Evolutionary conservation across 805 yeast species (phyloP), one percentile per base, ranked within the genome.

Genomic region (Kluyveromyces starmeri): DNA sequence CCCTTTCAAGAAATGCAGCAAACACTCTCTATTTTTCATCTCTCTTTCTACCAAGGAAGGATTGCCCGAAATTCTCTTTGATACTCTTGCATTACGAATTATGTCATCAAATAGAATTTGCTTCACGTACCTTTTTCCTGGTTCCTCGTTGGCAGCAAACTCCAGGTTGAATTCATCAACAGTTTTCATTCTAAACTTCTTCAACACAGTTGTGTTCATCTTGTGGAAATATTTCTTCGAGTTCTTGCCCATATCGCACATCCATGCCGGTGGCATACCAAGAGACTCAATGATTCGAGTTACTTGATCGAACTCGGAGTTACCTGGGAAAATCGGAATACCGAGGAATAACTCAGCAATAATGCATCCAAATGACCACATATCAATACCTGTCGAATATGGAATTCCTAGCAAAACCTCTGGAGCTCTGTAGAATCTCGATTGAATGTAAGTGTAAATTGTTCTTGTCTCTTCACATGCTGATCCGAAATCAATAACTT

Each of bases 361-460:
- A 33, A 92, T 84, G 53, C 96, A 83, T 0, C 95, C 98, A 28
- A 88, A 63, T 0, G 97, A 89, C 99, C 99, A 92, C 76, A 89
- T 85, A 55, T 89, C 98, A 35, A 92, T 89, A 5, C 95, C 76
- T 7, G 94, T 75, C 1, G 95, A 82, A 52, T 92, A 89, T 4
- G 95, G 95, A 28, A 89, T 65, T 0, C 98, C 97, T 14, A 89
- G 61, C 3, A 92, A 74, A 14, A 89, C 95, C 56, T 89, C 98
- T 0, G 98, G 98, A 2, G 95, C 83, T 42, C 98, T 69, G 61
- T 89, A 89, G 51, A 88, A 88, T 39, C 97, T 65, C 4, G 95
- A 83, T 58, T 88, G 97, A 44, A 88, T 83, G 53, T 88, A 88
- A 0, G 96, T 81, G 61, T 84, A 88, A 5, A 88, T 68, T 1